Evolutionary conservation across 176 grass and related monocot species (phyloP).

Genomic region (Typha latifolia): DNA sequence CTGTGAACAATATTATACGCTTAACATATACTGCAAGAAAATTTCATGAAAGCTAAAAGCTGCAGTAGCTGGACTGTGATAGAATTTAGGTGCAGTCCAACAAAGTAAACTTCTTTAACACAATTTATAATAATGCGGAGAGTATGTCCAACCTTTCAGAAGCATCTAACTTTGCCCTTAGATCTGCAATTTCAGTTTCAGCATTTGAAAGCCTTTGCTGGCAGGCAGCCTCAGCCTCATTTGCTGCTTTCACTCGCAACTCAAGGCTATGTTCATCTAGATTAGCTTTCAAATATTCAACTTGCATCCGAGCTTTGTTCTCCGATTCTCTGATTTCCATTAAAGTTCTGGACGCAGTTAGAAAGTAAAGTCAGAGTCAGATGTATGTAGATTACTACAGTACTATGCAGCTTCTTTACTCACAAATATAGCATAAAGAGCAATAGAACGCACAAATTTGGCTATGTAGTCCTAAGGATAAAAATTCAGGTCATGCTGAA

Average conservation of each 20-base stretch:
- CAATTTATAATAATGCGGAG: not conserved
- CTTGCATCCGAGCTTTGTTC: slow-evolving; percentile 56
- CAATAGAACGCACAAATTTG: not conserved
- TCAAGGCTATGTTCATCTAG: slow-evolving; percentile 78
- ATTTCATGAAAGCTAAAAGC: no score
- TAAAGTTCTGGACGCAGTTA: slow-evolving; percentile 43
- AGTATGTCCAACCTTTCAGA: slow-evolving; percentile 65
- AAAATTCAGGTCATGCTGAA: no score
- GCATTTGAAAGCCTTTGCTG: slow-evolving; percentile 77
- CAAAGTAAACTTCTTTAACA: no score
- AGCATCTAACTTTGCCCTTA: slow-evolving; percentile 62
- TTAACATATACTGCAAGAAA: no score
- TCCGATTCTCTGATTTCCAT: slow-evolving; percentile 86
- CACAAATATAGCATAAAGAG: not conserved
- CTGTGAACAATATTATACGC: no score
- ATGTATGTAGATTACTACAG: not conserved
- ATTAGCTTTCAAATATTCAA: slow-evolving; percentile 54
- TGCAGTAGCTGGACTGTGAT: no score
- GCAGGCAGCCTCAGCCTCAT: slow-evolving; percentile 90
- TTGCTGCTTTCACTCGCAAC: slow-evolving; percentile 95
- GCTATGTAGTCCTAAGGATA: not conserved
- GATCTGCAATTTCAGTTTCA: slow-evolving; percentile 65
- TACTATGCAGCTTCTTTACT: not conserved
- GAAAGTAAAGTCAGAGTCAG: slow-evolving; percentile 17
- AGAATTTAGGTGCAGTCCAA: no score